Base-by-base conservation (phyloP, 176 grass and related monocot genomes). In the Thalia dealbata region DNA sequence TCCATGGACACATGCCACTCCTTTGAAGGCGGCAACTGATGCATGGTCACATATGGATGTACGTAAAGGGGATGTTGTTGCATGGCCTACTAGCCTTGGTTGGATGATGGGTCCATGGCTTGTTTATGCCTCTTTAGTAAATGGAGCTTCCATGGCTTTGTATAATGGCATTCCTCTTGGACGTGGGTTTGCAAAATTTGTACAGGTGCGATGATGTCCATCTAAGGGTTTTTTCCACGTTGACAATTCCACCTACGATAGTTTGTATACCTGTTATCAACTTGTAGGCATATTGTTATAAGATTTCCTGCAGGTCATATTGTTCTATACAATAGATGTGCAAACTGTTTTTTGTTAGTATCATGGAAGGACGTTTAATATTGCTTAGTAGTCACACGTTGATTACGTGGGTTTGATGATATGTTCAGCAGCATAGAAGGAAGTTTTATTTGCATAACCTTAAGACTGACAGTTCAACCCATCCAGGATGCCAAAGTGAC, bases 61-160 rank as follows among this genome's bases (percentile, higher is more conserved):
- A 66, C 78, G 72, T 67, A 86, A 79, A 84, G 90, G 95, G 79
- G 95, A 97, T 84, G 90, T 91, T 81, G 85, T 93, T 86, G 85
- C 89, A 42, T 97, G 95, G 95, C 95, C 90, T 80, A 92, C 95
- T 78, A 97, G 92, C 78, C 95, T 97, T 67, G 95, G 95, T 78
- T 97, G 95, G 95, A 97, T 97, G 95, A 97, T 97, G 95, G 95
- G 95, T 61, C 95, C 95, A 59, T 97, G 95, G 95, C 95, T 97
- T 82, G 95, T 97, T 75, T 97, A 92, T 90, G 87, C 90, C 29
- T 82, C 87, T 6, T 84, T 97, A 70, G 72, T 97, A 58, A 97
- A 97, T 86, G 95, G 95, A 86, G 87, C 95, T 73, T 92, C 95
- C 54, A 91, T 92, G 85, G 87, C 95, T 38, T 81, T 97, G 60